Evolutionary conservation across 148 eudicot genomes (phyloP).

Genomic region (Rheum nobile): DNA sequence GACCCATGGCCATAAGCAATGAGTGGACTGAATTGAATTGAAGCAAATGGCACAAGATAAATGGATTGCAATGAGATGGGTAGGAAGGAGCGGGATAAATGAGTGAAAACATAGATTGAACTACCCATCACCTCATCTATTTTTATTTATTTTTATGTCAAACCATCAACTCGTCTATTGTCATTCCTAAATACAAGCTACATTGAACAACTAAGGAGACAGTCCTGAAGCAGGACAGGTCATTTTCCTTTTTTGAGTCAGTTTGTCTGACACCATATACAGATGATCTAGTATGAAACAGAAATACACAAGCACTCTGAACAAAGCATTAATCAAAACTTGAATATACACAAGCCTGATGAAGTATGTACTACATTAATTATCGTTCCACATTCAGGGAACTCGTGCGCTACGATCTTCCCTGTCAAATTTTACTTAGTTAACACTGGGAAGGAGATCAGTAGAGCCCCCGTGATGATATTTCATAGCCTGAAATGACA

Average conservation of each 20-base stretch:
- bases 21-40: too few species aligned
- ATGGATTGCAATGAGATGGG: too few species aligned
- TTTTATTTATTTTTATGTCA: too few species aligned
- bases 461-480: not conserved
- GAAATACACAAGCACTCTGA: not conserved
- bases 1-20: too few species aligned
- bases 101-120: too few species aligned
- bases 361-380: constrained; percentile 3
- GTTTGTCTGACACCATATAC: not conserved
- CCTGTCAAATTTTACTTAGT: not conserved
- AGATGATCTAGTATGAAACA: not conserved
- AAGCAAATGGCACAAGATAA: too few species aligned
- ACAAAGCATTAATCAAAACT: constrained; percentile 1
- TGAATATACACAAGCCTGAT: constrained; percentile 8
- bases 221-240: not conserved
- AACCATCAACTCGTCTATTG: not conserved
- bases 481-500: not conserved
- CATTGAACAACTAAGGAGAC: not conserved
- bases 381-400: not conserved
- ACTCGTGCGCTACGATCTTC: not conserved
- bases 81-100: too few species aligned
- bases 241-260: not conserved
- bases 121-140: not conserved
- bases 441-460: not conserved
- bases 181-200: constrained; percentile 7